Percentiles rank a stretch among this genome's conserved stretches.
Evolutionary conservation across 2,329 filamentous ascomycete species (phyloP).

Genomic region (Talaromyces verruculosus): DNA sequence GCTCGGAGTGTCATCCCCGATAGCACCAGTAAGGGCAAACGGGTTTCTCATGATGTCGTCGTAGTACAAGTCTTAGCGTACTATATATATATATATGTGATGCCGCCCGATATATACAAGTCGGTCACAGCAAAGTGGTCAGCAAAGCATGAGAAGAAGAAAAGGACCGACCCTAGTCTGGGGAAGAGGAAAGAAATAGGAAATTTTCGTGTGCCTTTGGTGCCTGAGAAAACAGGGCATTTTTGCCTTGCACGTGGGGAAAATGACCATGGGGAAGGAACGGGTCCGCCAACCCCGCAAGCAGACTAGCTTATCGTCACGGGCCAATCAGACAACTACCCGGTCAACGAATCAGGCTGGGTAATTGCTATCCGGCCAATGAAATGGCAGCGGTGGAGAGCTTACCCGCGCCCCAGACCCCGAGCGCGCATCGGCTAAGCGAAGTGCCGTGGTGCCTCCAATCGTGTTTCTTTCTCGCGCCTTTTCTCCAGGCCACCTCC

Average conservation of each 20-base stretch:
- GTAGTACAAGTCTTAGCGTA: background rate
- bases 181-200: background rate
- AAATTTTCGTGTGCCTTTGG: background rate
- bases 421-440: background rate
- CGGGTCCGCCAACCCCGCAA: background rate
- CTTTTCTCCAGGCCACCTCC: background rate
- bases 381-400: background rate
- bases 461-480: background rate
- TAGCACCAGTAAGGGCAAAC: conserved; percentile 6
- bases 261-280: background rate
- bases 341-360: background rate
- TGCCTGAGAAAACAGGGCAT: background rate
- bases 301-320: background rate
- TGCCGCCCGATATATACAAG: background rate
- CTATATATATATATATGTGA: too few relatives aligned
- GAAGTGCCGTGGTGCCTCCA: background rate
- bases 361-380: background rate
- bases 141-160: background rate
- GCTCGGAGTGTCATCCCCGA: background rate
- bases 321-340: background rate
- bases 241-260: background rate
- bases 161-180: background rate
- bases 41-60: conserved; percentile 14
- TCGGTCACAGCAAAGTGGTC: background rate
- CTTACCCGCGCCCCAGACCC: background rate